phyloP scores from a whole-genome alignment of 345 rosid genomes.

The Fremontodendron californicum region DNA sequence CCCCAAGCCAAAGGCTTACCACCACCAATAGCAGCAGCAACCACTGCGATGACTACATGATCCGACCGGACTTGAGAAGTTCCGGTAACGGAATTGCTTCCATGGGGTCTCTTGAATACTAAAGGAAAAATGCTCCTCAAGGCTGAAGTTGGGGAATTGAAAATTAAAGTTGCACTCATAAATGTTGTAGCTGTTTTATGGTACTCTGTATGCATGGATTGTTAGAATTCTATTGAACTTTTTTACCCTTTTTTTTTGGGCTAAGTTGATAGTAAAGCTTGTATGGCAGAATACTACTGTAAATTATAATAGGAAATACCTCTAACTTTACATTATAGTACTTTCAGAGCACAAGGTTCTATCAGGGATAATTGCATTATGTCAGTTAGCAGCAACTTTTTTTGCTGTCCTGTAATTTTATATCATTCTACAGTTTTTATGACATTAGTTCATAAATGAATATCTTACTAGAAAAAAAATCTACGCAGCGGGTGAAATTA shows the following conservation, averaged over 20 bases:
- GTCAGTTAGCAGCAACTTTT: no score
- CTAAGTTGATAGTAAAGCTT: background rate
- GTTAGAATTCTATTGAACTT: background rate
- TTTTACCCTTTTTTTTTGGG: background rate
- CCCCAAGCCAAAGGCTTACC: slow-evolving; percentile 66
- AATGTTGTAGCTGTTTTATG: background rate
- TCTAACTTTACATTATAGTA: background rate
- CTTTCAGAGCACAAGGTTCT: background rate
- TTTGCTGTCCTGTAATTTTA: no score
- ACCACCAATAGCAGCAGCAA: slow-evolving; percentile 31
- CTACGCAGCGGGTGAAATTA: no score
- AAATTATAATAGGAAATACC: background rate
- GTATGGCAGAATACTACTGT: background rate
- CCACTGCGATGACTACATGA: slow-evolving; percentile 59
- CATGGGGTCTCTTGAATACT: slow-evolving; percentile 66
- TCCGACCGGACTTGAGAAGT: slow-evolving; percentile 67
- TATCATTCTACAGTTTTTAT: no score
- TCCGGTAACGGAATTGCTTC: slow-evolving; percentile 66
- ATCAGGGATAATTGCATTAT: no score
- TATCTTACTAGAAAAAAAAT: no score
- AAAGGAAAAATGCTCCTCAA: slow-evolving; percentile 12
- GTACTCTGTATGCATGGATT: background rate
- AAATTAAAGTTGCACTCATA: background rate
- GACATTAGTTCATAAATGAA: no score
- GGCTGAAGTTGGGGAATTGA: background rate